phyloP scores from a whole-genome alignment of 345 rosid genomes.

The Draba incana region DNA sequence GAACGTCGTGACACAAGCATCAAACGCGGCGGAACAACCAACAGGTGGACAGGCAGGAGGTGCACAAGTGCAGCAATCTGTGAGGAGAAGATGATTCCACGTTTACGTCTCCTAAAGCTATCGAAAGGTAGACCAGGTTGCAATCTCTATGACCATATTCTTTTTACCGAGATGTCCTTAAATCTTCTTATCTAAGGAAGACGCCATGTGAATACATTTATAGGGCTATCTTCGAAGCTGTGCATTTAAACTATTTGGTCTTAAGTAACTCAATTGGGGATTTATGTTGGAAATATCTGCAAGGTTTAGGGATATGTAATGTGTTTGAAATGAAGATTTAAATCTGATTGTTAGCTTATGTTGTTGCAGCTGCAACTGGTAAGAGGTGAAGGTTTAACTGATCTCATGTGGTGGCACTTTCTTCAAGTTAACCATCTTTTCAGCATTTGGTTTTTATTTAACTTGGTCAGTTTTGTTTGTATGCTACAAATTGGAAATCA shows the following conservation, averaged over 20 bases:
- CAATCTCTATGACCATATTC: background rate
- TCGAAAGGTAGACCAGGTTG: constrained; percentile 4
- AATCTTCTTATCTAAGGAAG: background rate
- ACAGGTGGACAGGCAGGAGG: constrained; percentile 56
- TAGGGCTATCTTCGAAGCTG: background rate
- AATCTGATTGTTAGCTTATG: constrained; percentile 13
- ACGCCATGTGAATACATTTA: background rate
- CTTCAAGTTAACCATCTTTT: constrained; percentile 1
- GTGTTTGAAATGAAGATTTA: background rate
- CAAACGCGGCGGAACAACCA: constrained; percentile 84
- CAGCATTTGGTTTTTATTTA: constrained; percentile 19
- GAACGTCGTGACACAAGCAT: constrained; percentile 94
- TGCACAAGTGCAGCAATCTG: constrained; percentile 53
- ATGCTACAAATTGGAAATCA: background rate
- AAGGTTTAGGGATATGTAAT: background rate
- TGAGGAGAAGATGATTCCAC: constrained; percentile 62
- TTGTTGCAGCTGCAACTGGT: constrained; percentile 29
- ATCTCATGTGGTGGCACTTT: constrained; percentile 12
- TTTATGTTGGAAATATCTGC: background rate
- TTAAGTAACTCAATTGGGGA: background rate
- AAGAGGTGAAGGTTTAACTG: constrained; percentile 28
- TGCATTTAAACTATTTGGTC: constrained; percentile 5
- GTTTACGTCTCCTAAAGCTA: constrained; percentile 7
- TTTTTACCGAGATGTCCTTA: background rate
- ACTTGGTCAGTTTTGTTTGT: background rate